Conservation (phyloP, 768 basidiomycete genomes). For the Phlebiopsis gigantea region DNA sequence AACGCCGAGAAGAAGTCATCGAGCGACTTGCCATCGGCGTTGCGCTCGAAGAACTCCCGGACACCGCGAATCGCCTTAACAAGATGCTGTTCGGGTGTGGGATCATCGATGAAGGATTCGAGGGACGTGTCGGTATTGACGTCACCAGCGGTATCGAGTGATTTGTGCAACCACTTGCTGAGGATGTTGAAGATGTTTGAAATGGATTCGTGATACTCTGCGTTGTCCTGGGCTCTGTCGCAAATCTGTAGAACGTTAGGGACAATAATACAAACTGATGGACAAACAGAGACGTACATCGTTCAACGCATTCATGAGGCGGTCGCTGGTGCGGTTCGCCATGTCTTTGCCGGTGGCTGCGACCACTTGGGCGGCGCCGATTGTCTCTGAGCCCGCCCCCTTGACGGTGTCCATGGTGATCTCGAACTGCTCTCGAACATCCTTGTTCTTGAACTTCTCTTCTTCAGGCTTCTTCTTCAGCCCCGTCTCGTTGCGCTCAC, state of each 20-base stretch:
- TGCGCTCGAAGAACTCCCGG: conserved; percentile 43
- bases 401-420: conserved; percentile 64
- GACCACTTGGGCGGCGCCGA: conserved; percentile 46
- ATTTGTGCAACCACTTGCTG: conserved; percentile 51
- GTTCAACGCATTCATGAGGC: conserved; percentile 47
- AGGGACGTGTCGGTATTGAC: conserved; percentile 41
- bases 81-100: conserved; percentile 58
- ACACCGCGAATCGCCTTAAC: conserved; percentile 42
- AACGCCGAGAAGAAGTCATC: conserved; percentile 41
- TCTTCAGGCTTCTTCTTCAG: conserved; percentile 45
- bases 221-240: conserved; percentile 58
- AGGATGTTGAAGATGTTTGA: conserved; percentile 51
- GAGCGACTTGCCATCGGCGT: conserved; percentile 44
- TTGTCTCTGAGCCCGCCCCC: conserved; percentile 48
- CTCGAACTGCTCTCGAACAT: conserved; percentile 53
- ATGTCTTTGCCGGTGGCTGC: conserved; percentile 39
- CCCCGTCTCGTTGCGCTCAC: conserved; percentile 54
- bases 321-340: conserved; percentile 33
- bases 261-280: background rate
- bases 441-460: conserved; percentile 34
- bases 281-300: conserved; percentile 32
- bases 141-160: conserved; percentile 44
- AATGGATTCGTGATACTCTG: conserved; percentile 52
- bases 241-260: conserved; percentile 40
- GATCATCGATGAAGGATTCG: conserved; percentile 53